These are phyloP conservation scores for Rhizomucor miehei DNA, from an alignment of 371 early-diverging fungal species.

Conservation along the genomic window DNA sequence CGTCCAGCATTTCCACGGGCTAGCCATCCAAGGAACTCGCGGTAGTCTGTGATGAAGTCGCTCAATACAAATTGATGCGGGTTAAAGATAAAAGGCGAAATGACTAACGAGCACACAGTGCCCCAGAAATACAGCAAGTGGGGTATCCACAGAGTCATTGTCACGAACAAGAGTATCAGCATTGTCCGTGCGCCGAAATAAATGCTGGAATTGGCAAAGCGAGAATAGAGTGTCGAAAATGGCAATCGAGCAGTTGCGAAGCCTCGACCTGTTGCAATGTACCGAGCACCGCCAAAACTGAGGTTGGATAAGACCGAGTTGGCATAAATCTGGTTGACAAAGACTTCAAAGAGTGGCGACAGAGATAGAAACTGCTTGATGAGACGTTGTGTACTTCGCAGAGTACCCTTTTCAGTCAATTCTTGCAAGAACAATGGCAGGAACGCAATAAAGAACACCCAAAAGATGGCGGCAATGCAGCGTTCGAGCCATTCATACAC, in stretches of 20 bases:
- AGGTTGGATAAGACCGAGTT: conserved; percentile 79
- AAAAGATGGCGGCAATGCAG: conserved; percentile 74
- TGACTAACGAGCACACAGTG: conserved; percentile 64
- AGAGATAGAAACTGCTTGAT: conserved; percentile 81
- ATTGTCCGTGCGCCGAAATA: conserved; percentile 78
- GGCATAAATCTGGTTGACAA: conserved; percentile 88
- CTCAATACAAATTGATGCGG: conserved; percentile 78
- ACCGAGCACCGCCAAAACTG: conserved; percentile 84
- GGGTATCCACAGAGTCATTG: conserved; percentile 68
- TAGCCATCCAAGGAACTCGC: conserved; percentile 78
- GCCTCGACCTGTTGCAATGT: conserved; percentile 88
- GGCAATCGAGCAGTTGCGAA: conserved; percentile 85
- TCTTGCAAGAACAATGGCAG: conserved; percentile 86
- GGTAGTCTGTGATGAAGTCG: conserved; percentile 79
- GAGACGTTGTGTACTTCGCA: conserved; percentile 67
- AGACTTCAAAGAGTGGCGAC: conserved; percentile 86
- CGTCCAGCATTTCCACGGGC: conserved; percentile 67
- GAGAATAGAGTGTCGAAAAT: conserved; percentile 74
- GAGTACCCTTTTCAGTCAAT: conserved; percentile 82
- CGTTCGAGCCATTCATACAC: conserved; percentile 80
- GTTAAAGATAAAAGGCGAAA: conserved; percentile 85
- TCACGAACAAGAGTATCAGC: conserved; percentile 75
- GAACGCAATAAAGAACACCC: conserved; percentile 82
- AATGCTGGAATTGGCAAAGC: conserved; percentile 81
- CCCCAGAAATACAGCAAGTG: conserved; percentile 87